phyloP scores from a whole-genome alignment of 1,284 basidiomycete species.

The Tetrapyrgos nigripes region DNA sequence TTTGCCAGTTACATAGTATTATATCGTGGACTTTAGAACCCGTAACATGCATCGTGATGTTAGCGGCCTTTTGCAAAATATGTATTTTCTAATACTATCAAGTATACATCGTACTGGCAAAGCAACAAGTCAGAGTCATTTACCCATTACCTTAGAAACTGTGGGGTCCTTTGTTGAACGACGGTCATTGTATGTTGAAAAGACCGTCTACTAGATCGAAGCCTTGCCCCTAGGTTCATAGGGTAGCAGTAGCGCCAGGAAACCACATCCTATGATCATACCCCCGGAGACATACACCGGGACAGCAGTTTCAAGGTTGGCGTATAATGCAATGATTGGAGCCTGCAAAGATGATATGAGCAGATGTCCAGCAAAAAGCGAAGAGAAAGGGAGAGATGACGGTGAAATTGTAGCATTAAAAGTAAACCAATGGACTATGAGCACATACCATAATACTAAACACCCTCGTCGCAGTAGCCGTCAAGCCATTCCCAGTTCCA shows the following conservation, averaged over 20 bases:
- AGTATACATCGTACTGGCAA: too few species aligned
- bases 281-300: conserved; percentile 78
- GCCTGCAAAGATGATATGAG: conserved; percentile 45
- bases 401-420: too few species aligned
- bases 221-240: conserved; percentile 75
- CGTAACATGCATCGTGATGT: too few species aligned
- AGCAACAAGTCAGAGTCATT: too few species aligned
- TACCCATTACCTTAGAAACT: too few species aligned
- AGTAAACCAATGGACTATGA: too few species aligned
- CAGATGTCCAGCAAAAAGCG: background rate
- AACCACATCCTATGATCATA: conserved; percentile 65
- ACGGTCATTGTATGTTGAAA: too few species aligned
- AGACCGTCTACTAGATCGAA: conserved; percentile 45
- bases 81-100: too few species aligned
- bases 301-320: conserved; percentile 62
- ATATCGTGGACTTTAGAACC: too few species aligned
- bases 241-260: conserved; percentile 72
- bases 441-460: conserved; percentile 69
- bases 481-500: conserved; percentile 76
- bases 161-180: too few species aligned
- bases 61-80: too few species aligned
- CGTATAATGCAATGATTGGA: conserved; percentile 70
- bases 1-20: too few species aligned
- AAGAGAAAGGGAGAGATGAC: background rate
- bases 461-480: conserved; percentile 62